Evolutionary conservation across 2,329 filamentous ascomycete species (phyloP).

Genomic region (Monilinia laxa): DNA sequence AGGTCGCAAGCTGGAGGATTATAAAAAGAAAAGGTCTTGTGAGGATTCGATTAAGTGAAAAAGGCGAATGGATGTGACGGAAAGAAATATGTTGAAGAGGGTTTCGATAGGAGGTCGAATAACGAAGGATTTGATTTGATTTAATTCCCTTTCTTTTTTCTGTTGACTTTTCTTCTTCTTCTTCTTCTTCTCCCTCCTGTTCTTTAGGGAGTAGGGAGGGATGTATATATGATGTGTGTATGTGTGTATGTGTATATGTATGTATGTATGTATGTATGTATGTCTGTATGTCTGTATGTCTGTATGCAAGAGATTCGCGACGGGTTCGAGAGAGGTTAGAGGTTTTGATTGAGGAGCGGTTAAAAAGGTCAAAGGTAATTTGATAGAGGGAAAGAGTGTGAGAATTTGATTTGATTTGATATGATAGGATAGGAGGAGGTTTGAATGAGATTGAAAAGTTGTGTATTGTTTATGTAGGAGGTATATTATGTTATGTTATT

Average conservation of each 20-base stretch:
- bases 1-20: neutral
- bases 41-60: neutral
- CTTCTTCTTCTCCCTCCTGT: too few relatives aligned
- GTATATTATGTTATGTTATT: too few relatives aligned
- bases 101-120: neutral
- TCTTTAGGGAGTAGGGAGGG: too few relatives aligned
- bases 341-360: neutral
- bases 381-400: neutral
- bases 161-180: too few relatives aligned
- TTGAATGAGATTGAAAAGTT: neutral
- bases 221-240: neutral
- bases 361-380: neutral
- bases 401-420: neutral
- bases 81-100: neutral
- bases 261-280: neutral
- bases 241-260: neutral
- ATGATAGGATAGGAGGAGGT: neutral
- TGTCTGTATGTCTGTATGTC: slow-evolving; percentile 1
- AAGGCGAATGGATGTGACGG: neutral
- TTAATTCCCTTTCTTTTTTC: neutral
- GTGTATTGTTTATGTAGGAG: neutral
- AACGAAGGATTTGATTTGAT: slow-evolving; percentile 12
- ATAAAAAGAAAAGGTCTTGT: slow-evolving; percentile 1
- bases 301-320: slow-evolving; percentile 5
- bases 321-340: slow-evolving; percentile 9